phyloP scores from a whole-genome alignment of 2,329 filamentous ascomycete species.

The Mycosphaerella arachidis region DNA sequence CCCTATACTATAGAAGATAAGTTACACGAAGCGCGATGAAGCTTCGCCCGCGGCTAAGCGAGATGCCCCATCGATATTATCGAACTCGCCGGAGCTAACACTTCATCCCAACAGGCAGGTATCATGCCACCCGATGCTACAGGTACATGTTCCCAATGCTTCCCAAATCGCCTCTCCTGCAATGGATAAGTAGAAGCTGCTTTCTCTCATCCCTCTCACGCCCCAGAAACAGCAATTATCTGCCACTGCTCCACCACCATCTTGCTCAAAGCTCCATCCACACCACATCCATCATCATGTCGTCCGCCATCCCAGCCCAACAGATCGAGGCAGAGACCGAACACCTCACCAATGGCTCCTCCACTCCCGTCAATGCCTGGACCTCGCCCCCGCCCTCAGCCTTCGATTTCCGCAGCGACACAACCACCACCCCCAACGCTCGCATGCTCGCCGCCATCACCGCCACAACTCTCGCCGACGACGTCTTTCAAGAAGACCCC shows the following conservation, averaged over 20 bases:
- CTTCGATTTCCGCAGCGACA: conserved; percentile 58
- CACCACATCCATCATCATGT: conserved; percentile 11
- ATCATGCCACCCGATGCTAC: neutral
- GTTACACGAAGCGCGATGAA: neutral
- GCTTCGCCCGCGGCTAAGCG: neutral
- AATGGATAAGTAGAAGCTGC: conserved; percentile 14
- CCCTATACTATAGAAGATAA: neutral
- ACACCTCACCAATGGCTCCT: conserved; percentile 18
- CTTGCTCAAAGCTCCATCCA: neutral
- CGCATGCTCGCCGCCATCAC: conserved; percentile 79
- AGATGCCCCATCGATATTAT: neutral
- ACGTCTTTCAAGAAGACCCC: conserved; percentile 75
- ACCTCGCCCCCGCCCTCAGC: conserved; percentile 48
- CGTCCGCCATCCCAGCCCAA: conserved; percentile 4
- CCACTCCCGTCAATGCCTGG: conserved; percentile 32
- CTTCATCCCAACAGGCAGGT: neutral
- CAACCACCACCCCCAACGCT: conserved; percentile 69
- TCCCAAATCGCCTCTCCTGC: conserved; percentile 5
- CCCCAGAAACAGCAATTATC: neutral
- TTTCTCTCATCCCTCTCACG: neutral
- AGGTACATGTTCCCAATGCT: neutral
- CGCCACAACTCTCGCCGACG: conserved; percentile 71
- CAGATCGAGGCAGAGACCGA: conserved; percentile 13
- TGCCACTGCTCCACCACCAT: neutral
- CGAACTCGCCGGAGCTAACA: neutral